A percentile compares a stretch with the other conserved stretches of the same genome.
Conservation (phyloP, 2,329 filamentous ascomycete genomes). For the Erysiphe neolycopersici region DNA sequence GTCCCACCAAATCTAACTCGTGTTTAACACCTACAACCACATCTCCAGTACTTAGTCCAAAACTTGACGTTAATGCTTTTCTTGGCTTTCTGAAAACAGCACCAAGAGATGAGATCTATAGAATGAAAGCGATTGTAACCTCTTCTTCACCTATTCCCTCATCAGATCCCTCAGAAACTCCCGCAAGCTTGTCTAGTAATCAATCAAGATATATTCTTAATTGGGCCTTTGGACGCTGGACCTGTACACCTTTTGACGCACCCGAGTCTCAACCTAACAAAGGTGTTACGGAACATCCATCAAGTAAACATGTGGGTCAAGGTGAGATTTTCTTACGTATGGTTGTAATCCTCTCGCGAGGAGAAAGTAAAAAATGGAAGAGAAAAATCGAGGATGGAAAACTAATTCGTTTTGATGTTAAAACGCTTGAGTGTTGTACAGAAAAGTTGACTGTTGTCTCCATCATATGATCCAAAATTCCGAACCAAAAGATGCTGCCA, state of each 20-base stretch:
- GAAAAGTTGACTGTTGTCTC: conserved; percentile 20
- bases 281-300: conserved; percentile 25
- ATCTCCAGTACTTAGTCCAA: conserved; percentile 1
- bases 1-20: neutral
- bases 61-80: conserved; percentile 32
- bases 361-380: conserved; percentile 52
- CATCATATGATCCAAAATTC: conserved; percentile 5
- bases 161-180: conserved; percentile 17
- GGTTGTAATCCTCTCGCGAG: conserved; percentile 49
- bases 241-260: conserved; percentile 38
- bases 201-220: conserved; percentile 60
- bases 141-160: conserved; percentile 22
- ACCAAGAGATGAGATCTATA: conserved; percentile 82
- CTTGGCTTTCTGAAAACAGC: conserved; percentile 40
- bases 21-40: neutral
- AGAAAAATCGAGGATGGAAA: conserved; percentile 38
- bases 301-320: conserved; percentile 18
- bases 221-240: conserved; percentile 96
- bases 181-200: neutral
- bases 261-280: conserved; percentile 17
- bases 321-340: conserved; percentile 25
- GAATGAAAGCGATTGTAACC: conserved; percentile 52
- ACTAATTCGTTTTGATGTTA: conserved; percentile 22
- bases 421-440: conserved; percentile 16
- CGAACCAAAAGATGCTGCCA: too few species aligned